Conservation (phyloP, 2,329 filamentous ascomycete species). For the Scolecobasidium constrictum region DNA sequence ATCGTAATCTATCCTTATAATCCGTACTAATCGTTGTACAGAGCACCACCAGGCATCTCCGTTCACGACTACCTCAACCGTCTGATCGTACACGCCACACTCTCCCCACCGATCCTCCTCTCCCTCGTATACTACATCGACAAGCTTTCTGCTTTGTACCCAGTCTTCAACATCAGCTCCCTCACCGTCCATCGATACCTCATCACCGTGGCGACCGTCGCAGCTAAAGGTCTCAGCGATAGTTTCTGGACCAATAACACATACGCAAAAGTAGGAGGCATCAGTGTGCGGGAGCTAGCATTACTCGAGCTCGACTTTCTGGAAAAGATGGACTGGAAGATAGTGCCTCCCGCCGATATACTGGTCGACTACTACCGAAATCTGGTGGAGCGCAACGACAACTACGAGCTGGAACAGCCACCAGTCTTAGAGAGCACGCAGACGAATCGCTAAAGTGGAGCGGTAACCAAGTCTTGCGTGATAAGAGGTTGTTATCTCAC, state of each 20-base stretch:
- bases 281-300: conserved; percentile 80
- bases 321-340: conserved; percentile 88
- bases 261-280: conserved; percentile 87
- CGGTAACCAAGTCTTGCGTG: too few relatives aligned
- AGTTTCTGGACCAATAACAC: conserved; percentile 98
- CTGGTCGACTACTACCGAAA: conserved; percentile 88
- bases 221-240: conserved; percentile 90
- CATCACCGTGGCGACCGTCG: conserved; percentile 90
- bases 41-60: conserved; percentile 78
- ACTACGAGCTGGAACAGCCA: conserved; percentile 42
- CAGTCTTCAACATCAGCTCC: conserved; percentile 91
- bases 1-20: background rate
- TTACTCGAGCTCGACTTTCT: conserved; percentile 89
- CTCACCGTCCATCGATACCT: conserved; percentile 95
- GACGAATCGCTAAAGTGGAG: too few relatives aligned
- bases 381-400: conserved; percentile 58
- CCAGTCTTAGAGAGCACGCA: too few relatives aligned
- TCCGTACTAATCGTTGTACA: conserved; percentile 15
- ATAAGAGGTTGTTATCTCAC: too few relatives aligned
- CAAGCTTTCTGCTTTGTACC: conserved; percentile 80
- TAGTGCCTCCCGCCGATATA: conserved; percentile 89
- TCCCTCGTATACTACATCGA: conserved; percentile 99
- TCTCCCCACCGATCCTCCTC: conserved; percentile 86
- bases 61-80: conserved; percentile 89
- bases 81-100: conserved; percentile 83